A percentile compares a stretch with the other conserved stretches of the same genome.
Evolutionary conservation across 2,329 filamentous ascomycete genomes (phyloP).

Genomic region (Myotisia sp.): DNA sequence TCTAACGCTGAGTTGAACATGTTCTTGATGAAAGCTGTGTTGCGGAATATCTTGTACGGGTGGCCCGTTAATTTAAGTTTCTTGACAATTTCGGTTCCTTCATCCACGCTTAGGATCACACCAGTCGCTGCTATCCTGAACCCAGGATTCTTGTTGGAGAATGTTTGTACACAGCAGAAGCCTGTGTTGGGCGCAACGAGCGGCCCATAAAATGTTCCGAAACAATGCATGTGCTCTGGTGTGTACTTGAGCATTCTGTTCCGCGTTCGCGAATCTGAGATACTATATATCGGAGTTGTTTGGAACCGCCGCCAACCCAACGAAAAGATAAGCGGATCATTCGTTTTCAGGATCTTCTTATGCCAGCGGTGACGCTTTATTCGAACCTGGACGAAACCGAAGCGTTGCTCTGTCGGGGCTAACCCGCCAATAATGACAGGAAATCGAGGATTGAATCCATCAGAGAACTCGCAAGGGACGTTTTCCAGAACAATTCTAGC

Average conservation of each 20-base stretch:
- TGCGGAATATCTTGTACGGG: conserved; percentile 98
- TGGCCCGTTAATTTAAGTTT: conserved; percentile 92
- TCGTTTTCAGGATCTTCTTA: conserved; percentile 97
- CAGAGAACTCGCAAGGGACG: conserved; percentile 80
- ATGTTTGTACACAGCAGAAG: conserved; percentile 83
- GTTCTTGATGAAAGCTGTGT: conserved; percentile 95
- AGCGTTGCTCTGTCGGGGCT: conserved; percentile 82
- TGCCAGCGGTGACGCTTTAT: conserved; percentile 98
- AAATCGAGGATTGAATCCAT: conserved; percentile 63
- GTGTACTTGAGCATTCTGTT: conserved; percentile 99
- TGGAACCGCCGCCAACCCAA: conserved; percentile 94
- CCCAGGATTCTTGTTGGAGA: conserved; percentile 69
- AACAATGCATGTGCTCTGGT: conserved; percentile 98
- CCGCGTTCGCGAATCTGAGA: conserved; percentile 79
- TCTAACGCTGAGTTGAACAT: conserved; percentile 93
- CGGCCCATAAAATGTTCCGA: conserved; percentile 87
- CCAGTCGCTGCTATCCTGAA: conserved; percentile 93
- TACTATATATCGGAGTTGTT: conserved; percentile 81
- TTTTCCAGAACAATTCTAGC: conserved; percentile 78
- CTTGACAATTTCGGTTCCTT: conserved; percentile 95
- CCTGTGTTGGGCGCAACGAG: conserved; percentile 91
- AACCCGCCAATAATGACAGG: conserved; percentile 87
- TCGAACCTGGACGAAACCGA: conserved; percentile 85
- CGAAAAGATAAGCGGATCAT: conserved; percentile 93
- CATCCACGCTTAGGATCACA: conserved; percentile 84